Evolutionary conservation across 768 basidiomycete species (phyloP), one percentile per base, ranked within the genome.

Genomic region (Dioszegia aurantiaca): DNA sequence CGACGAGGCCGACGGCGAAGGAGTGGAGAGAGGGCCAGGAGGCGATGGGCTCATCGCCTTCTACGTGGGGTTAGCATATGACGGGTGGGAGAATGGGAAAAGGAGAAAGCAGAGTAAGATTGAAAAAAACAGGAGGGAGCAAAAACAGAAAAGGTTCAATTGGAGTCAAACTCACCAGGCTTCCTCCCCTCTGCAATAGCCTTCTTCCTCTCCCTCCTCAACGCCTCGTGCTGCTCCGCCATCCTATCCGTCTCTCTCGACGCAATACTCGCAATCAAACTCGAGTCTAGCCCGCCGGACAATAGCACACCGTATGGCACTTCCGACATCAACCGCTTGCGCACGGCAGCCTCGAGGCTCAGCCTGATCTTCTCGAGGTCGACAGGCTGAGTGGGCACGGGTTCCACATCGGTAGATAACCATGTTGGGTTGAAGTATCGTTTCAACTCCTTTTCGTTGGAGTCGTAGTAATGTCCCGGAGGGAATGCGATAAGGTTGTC

Each of bases 11-110:
- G 64, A 99, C 87, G 8, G 94, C 92, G 80, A 98, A 99, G 2
- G 95, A 99, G 78, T 98, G 95, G 11, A 99, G 81, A 74, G 89
- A 89, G 0, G 95, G 93, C 95, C 94, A 98, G 16, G 88, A 80
- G 47, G 87, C 85, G 37, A 93, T 82, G 21, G 86, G 85, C 30
- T 69, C 63, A 31, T 78, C 69, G 42, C 73, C 75, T 40, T 72
- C 77, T 56, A 58, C 47, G 16, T 82, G 36, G 16, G 26, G 55
- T 62, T 24, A 62, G 47, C 39, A 33, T 2, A 39, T 10, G 39
- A n/a, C 6, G 42, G 24, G 40, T 4, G 14, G 31, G 17, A 5
- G 45, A 43, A 39, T 8, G 30, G n/a, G 43, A 9, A 28, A 16
- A 2, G n/a, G 16, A 12, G 1, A 41, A 40, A 30, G 21, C n/a